Conservation (phyloP, 345 rosid genomes). For the Citrus mangshanensis region DNA sequence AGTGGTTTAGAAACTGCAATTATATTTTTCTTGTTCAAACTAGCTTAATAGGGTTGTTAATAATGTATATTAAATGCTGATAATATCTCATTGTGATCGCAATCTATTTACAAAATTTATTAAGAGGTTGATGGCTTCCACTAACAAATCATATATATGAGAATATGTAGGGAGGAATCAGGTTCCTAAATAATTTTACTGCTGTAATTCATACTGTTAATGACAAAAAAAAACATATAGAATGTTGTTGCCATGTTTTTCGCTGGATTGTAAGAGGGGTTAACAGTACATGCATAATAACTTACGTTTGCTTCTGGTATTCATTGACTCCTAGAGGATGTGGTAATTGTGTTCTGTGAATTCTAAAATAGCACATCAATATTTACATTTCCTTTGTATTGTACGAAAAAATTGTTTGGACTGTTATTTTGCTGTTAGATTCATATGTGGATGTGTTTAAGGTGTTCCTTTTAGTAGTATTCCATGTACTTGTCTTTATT, state of each 20-base stretch:
- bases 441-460: neutral
- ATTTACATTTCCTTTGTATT: neutral
- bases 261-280: neutral
- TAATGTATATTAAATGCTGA: neutral
- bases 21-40: neutral
- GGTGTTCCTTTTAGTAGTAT: neutral
- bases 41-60: neutral
- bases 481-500: neutral
- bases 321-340: neutral
- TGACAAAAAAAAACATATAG: too few species aligned
- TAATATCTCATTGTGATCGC: neutral
- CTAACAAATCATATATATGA: neutral
- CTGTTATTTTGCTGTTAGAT: neutral
- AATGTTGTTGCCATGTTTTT: neutral
- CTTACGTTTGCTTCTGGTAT: neutral
- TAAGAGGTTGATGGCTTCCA: neutral
- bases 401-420: neutral
- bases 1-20: neutral
- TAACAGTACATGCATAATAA: neutral
- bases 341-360: neutral
- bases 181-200: neutral
- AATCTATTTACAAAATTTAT: neutral
- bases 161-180: neutral
- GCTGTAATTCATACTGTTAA: too few species aligned
- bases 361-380: neutral